Evolutionary conservation across 768 basidiomycete genomes (phyloP).

Genomic region (Suillus variegatus): DNA sequence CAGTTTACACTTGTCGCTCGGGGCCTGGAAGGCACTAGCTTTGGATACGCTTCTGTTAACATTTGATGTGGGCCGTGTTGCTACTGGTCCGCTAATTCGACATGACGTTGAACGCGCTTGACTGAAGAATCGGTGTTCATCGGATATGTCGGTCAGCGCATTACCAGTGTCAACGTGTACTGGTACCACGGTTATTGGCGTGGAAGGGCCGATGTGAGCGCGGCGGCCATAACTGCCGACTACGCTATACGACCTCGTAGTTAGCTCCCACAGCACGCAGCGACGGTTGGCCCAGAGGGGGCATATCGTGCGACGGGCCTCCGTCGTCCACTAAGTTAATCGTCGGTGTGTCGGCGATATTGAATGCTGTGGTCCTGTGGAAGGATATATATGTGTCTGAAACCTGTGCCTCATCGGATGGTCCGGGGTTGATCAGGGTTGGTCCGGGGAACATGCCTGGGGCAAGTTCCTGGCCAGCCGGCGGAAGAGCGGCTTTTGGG

Average conservation of each 20-base stretch:
- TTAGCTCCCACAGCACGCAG: slow-evolving; percentile 1
- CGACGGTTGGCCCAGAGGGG: neutral
- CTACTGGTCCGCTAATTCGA: slow-evolving; percentile 2
- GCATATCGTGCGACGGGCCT: slow-evolving; percentile 3
- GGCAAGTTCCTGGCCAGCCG: slow-evolving; percentile 5
- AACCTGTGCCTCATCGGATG: slow-evolving; percentile 2
- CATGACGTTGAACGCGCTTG: neutral
- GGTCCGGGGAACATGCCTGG: neutral
- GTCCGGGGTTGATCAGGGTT: neutral
- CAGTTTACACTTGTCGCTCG: slow-evolving; percentile 86
- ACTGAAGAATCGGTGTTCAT: neutral
- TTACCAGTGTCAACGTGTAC: slow-evolving; percentile 1
- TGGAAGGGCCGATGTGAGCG: slow-evolving; percentile 2
- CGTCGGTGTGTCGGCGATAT: neutral
- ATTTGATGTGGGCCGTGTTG: slow-evolving; percentile 37
- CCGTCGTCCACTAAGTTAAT: neutral
- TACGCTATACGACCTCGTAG: neutral
- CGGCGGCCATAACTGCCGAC: slow-evolving; percentile 10
- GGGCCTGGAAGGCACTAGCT: slow-evolving; percentile 82
- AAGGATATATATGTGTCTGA: neutral
- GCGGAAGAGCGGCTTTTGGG: slow-evolving; percentile 14
- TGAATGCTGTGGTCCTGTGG: neutral
- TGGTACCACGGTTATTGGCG: neutral
- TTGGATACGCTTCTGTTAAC: slow-evolving; percentile 75
- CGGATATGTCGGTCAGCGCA: slow-evolving; percentile 11